phyloP scores from a whole-genome alignment of 352 stramenopile species.

The Phytophthora pseudosyringae region DNA sequence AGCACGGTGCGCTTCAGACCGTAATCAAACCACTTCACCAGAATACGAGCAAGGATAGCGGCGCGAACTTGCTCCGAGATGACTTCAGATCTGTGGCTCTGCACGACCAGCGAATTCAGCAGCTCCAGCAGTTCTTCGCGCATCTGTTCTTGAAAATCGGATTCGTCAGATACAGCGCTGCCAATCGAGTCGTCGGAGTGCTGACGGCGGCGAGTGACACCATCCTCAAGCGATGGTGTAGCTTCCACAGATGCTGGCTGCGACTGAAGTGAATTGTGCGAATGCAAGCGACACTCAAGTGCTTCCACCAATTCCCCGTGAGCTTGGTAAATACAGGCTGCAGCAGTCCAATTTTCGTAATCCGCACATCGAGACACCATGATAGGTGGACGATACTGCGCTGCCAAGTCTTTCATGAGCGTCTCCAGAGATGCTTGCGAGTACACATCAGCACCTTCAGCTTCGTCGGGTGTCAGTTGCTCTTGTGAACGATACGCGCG shows the following conservation, averaged over 20 bases:
- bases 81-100: constrained; percentile 38
- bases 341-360: constrained; percentile 83
- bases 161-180: constrained; percentile 42
- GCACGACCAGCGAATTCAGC: constrained; percentile 68
- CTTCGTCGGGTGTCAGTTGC: constrained; percentile 1
- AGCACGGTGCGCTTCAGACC: constrained; percentile 59
- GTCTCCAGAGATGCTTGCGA: constrained; percentile 62
- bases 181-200: constrained; percentile 31
- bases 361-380: constrained; percentile 83
- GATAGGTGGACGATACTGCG: constrained; percentile 76
- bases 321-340: constrained; percentile 78
- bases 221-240: constrained; percentile 9
- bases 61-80: constrained; percentile 55
- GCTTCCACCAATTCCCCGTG: constrained; percentile 84
- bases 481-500: constrained; percentile 5
- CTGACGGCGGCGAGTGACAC: constrained; percentile 40
- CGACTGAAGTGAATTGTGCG: constrained; percentile 50
- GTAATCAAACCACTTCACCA: constrained; percentile 90
- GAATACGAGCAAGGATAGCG: constrained; percentile 75
- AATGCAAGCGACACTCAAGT: constrained; percentile 82
- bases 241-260: background rate
- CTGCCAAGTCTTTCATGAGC: constrained; percentile 59
- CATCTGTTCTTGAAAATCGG: constrained; percentile 61
- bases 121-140: constrained; percentile 69
- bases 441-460: constrained; percentile 29